Evolutionary conservation across 768 basidiomycete genomes (phyloP).

Genomic region (Boletus subparvulus): DNA sequence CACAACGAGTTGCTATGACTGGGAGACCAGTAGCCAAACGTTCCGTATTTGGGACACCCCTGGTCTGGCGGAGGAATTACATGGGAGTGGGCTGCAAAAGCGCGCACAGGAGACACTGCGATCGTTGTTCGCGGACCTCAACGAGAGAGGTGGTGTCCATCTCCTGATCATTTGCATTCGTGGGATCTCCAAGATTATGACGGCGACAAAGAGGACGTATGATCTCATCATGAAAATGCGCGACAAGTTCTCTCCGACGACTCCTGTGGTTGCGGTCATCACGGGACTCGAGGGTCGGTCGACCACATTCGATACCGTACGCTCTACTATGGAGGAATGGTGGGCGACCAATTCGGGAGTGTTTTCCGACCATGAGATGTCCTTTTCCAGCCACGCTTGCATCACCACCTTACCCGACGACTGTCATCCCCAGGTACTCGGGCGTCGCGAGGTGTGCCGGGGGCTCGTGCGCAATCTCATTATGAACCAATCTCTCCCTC

Average conservation of each 20-base stretch:
- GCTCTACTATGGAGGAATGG: conserved; percentile 37
- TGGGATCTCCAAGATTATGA: conserved; percentile 16
- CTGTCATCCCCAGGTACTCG: conserved; percentile 20
- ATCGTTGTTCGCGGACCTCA: conserved; percentile 20
- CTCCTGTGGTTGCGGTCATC: conserved; percentile 30
- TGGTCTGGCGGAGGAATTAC: conserved; percentile 27
- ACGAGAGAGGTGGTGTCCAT: conserved; percentile 22
- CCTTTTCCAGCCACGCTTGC: conserved; percentile 38
- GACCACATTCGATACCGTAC: neutral
- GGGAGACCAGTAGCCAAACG: conserved; percentile 4
- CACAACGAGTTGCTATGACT: conserved; percentile 10
- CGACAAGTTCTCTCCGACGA: conserved; percentile 9
- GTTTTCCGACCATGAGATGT: conserved; percentile 31
- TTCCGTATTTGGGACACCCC: conserved; percentile 33
- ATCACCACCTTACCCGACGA: conserved; percentile 33
- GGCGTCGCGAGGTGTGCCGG: conserved; percentile 22
- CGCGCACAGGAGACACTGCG: conserved; percentile 22
- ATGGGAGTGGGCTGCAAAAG: conserved; percentile 16
- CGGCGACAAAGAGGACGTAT: conserved; percentile 18
- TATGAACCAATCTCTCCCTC: conserved; percentile 11
- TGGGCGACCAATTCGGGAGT: conserved; percentile 32
- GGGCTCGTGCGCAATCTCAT: conserved; percentile 21
- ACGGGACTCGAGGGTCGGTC: conserved; percentile 33
- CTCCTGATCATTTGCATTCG: conserved; percentile 30
- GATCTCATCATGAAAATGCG: conserved; percentile 18